Base-by-base conservation (phyloP, 257 asterid genomes). In the Linderniella brevidens region DNA sequence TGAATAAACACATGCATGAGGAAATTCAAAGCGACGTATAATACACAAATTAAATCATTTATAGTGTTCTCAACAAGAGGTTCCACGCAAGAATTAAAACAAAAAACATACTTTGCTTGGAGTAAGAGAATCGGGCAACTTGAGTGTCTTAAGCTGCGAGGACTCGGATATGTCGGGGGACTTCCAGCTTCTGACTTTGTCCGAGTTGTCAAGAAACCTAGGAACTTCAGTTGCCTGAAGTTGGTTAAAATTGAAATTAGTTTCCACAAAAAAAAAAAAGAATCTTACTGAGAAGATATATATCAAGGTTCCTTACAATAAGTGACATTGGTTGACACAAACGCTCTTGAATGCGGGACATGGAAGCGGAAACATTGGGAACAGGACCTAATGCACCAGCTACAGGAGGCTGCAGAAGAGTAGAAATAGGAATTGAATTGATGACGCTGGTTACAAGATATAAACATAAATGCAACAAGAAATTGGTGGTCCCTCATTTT, bases 151-250 rank as follows among this genome's bases (percentile, higher is more conserved):
- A 54, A 85, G 81, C 54, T 81, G 94, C 60, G 83, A 63, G n/a
- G 87, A 17, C 8, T 90, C 98, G 18, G 85, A 66, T 61, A 85
- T 76, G 55, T 90, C 98, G 13, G 94, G 76, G 51, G 55, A 71
- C 66, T 81, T 90, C 98, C 96, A 90, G 77, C 70, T 71, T 68
- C 79, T 90, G 56, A 47, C 54, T 69, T 78, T 77, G 55, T 81
- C 96, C 41, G 64, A 32, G 46, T 58, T 54, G 13, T 90, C 98
- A 49, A 72, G 68, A 58, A 81, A 68, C 63, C 92, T 79, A 41
- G 98, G 98, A 37, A 75, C 86, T 57, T 90, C 98, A 50, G 69
- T 61, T 48, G 84, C 87, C 98, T 90, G 79, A 15, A 55, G 58
- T 46, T 40, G 35, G 18, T 42, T 50, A 56, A 47, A 46, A 61